These are phyloP conservation scores for Dryas drummondii DNA, from an alignment of 306 rosid species.

Conservation along the genomic window DNA sequence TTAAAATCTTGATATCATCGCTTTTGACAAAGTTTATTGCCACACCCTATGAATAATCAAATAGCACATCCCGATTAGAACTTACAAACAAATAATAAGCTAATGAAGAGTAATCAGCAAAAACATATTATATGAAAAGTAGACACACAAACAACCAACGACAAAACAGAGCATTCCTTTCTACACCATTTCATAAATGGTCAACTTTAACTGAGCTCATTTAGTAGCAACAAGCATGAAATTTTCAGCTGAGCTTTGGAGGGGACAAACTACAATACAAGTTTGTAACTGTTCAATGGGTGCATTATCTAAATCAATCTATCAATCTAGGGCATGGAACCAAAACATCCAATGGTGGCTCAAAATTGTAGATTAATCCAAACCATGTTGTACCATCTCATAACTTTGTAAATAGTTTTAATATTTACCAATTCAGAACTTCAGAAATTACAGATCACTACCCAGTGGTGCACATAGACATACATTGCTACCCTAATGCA, in stretches of 20 bases:
- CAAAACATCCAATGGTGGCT: background rate
- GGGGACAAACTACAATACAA: background rate
- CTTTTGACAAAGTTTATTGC: conserved; percentile 96
- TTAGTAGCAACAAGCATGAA: no score
- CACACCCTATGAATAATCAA: conserved; percentile 74
- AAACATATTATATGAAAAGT: background rate
- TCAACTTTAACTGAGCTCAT: no score
- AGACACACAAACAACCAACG: no score
- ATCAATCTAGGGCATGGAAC: background rate
- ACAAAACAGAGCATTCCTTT: no score
- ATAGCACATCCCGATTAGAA: conserved; percentile 3
- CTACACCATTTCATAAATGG: no score
- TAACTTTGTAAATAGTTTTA: background rate
- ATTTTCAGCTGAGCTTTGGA: no score
- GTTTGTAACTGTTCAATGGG: background rate
- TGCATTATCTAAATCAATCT: background rate
- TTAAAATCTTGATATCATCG: conserved; percentile 89
- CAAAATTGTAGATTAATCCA: background rate
- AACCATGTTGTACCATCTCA: background rate
- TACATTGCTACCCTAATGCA: no score
- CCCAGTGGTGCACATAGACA: no score
- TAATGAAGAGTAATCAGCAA: background rate
- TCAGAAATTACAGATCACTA: no score
- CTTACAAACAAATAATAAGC: background rate
- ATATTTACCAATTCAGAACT: background rate